Conservation (phyloP, 2,329 filamentous ascomycete genomes). For the Fusarium mangiferae region DNA sequence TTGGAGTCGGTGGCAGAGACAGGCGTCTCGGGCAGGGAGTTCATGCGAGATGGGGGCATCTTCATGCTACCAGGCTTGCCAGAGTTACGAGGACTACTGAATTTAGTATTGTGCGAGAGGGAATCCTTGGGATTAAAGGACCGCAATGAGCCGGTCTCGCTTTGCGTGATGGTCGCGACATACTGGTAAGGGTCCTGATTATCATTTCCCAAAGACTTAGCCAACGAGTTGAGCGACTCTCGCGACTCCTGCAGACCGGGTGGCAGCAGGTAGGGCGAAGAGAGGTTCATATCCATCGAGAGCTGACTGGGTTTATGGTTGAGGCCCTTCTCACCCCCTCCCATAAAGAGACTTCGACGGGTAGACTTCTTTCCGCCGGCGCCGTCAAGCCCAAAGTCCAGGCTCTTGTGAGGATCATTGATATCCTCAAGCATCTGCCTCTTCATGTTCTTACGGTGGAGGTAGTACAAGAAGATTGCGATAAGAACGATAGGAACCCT, state of each 20-base stretch:
- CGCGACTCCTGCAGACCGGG: slow-evolving; percentile 80
- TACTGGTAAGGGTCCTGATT: slow-evolving; percentile 88
- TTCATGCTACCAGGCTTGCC: slow-evolving; percentile 43
- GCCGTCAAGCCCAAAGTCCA: slow-evolving; percentile 86
- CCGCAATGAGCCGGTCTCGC: slow-evolving; percentile 66
- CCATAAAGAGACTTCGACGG: slow-evolving; percentile 49
- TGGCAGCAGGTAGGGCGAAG: slow-evolving; percentile 93
- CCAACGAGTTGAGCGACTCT: slow-evolving; percentile 88
- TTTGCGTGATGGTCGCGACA: slow-evolving; percentile 65
- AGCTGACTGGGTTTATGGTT: slow-evolving; percentile 62
- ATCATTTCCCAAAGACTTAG: slow-evolving; percentile 76
- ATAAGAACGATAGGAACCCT: slow-evolving; percentile 82
- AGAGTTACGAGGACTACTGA: slow-evolving; percentile 51
- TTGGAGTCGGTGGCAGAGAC: slow-evolving; percentile 47
- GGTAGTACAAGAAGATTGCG: slow-evolving; percentile 73
- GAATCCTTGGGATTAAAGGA: slow-evolving; percentile 58
- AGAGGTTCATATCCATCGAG: slow-evolving; percentile 79
- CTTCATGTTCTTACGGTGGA: slow-evolving; percentile 82
- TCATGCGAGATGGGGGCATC: slow-evolving; percentile 49
- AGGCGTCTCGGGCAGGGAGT: slow-evolving; percentile 58
- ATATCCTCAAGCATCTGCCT: slow-evolving; percentile 81
- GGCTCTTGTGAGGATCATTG: slow-evolving; percentile 86
- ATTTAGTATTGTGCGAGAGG: slow-evolving; percentile 60
- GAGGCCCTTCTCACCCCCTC: slow-evolving; percentile 66
- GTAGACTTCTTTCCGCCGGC: slow-evolving; percentile 46